Evolutionary conservation across 805 yeast species (phyloP).

Genomic region (Candida glaebosa): DNA sequence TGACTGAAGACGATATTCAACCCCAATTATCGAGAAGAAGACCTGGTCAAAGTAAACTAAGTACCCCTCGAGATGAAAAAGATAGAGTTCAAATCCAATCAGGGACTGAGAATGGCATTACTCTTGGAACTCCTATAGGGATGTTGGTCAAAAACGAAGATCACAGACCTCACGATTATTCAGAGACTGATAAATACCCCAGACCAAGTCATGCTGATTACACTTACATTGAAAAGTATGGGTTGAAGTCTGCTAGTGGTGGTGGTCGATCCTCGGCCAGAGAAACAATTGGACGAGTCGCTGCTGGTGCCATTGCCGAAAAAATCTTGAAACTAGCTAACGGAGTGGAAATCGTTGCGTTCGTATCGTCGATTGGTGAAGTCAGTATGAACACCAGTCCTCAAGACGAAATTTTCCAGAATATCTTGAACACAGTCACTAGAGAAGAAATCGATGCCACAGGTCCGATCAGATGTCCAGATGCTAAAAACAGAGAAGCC

Average conservation of each 20-base stretch:
- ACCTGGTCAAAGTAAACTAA: slow-evolving; percentile 90
- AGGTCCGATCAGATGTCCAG: slow-evolving; percentile 96
- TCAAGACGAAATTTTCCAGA: slow-evolving; percentile 57
- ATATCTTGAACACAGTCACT: slow-evolving; percentile 69
- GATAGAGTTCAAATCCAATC: slow-evolving; percentile 91
- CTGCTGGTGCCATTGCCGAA: slow-evolving; percentile 98
- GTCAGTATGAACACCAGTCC: slow-evolving; percentile 75
- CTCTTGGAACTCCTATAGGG: slow-evolving; percentile 93
- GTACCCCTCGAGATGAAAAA: slow-evolving; percentile 96
- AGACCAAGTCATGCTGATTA: slow-evolving; percentile 98
- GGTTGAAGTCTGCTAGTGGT: slow-evolving; percentile 90
- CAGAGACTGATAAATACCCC: slow-evolving; percentile 92
- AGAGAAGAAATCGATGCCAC: slow-evolving; percentile 83
- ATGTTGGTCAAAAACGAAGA: slow-evolving; percentile 93
- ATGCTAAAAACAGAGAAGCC: slow-evolving; percentile 57
- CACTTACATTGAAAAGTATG: slow-evolving; percentile 88
- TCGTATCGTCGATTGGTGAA: slow-evolving; percentile 89
- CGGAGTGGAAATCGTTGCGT: slow-evolving; percentile 91
- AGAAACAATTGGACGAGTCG: slow-evolving; percentile 98
- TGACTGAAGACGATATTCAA: slow-evolving; percentile 85
- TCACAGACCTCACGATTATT: slow-evolving; percentile 94
- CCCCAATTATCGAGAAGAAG: slow-evolving; percentile 96
- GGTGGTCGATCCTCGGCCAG: slow-evolving; percentile 98
- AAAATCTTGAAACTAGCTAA: slow-evolving; percentile 74
- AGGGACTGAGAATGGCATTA: slow-evolving; percentile 87